Base-by-base conservation (phyloP, 2,329 filamentous ascomycete species). In the Colletotrichum tropicicola region DNA sequence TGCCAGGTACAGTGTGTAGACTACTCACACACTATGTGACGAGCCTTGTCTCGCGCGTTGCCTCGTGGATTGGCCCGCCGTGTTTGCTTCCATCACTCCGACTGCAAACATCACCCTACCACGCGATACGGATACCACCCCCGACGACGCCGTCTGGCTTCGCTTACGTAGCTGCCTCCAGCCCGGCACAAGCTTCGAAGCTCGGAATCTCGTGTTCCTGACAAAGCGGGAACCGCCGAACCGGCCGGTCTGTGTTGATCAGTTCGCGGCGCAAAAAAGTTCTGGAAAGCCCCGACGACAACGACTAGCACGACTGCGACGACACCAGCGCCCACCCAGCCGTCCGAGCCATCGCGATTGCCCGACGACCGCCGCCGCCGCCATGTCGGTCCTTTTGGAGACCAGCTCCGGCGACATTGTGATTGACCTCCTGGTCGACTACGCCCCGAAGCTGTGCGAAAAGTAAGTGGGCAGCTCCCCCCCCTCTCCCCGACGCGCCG, bases 361-460 rank as follows among this genome's bases (percentile, higher is more conserved):
- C 10, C n/a, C 27, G 23, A 30, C 27, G 9, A 3, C 15, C 15
- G n/a, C 52, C 25, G 3, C 21, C 32, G 39, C 30, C 49, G 52
- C 39, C 53, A 98, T 98, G 95, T 97, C 93, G 68, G 95, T 97
- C 59, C 86, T 98, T 28, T 85, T 99, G 53, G 95, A 99, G 81
- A 98, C 96, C 32, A 97, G 92, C 63, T 88, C 91, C 2, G 95
- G 95, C 73, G 96, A 99, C 78, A 92, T 99, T 73, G 95, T 97
- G 69, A 94, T 98, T 73, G 95, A 99, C 77, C 86, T 99, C 23
- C 83, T 97, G 66, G 89, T 96, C 54, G 92, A 97, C 71, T 92
- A 95, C 75, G 92, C 93, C 41, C 96, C 95, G 2, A 95, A 91
- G 78, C 90, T 94, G 71, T 98, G 95, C 83, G 92, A 98, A 81